Conservation (phyloP, 352 stramenopile genomes). For the Halophytophthora batemanensis region DNA sequence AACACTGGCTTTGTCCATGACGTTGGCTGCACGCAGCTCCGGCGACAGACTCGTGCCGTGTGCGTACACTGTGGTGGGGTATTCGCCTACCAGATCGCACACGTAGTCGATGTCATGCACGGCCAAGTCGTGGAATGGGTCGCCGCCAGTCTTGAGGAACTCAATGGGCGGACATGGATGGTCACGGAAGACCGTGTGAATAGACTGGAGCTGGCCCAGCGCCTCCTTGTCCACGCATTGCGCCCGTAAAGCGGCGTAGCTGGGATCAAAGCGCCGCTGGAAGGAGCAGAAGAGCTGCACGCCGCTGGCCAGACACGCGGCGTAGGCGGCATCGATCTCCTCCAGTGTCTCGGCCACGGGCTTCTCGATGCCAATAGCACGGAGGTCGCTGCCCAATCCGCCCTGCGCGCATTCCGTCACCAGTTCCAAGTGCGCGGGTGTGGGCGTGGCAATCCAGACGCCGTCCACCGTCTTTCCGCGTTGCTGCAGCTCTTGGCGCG, state of each 20-base stretch:
- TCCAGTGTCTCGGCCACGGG: conserved; percentile 50
- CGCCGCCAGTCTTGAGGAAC: conserved; percentile 85
- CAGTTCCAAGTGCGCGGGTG: conserved; percentile 58
- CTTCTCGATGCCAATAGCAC: conserved; percentile 75
- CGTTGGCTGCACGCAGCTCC: conserved; percentile 59
- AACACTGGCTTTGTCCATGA: conserved; percentile 84
- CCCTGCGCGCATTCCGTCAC: conserved; percentile 33
- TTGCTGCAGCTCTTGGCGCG: conserved; percentile 14
- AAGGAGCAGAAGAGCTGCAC: conserved; percentile 89
- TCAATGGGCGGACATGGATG: conserved; percentile 84
- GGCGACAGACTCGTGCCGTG: conserved; percentile 68
- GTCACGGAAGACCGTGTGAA: conserved; percentile 89
- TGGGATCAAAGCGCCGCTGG: conserved; percentile 90
- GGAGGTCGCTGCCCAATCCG: conserved; percentile 12
- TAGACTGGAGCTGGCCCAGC: conserved; percentile 71
- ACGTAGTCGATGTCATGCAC: conserved; percentile 94
- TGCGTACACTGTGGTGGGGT: conserved; percentile 80
- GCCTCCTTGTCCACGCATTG: conserved; percentile 41
- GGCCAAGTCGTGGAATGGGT: conserved; percentile 90
- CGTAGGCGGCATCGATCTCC: conserved; percentile 66
- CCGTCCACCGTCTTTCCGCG: conserved; percentile 34
- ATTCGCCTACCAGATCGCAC: conserved; percentile 69
- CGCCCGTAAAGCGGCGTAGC: conserved; percentile 59
- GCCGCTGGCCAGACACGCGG: conserved; percentile 35
- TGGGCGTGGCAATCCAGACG: conserved; percentile 77